Conservation (phyloP, 2,329 filamentous ascomycete genomes). For the Chalaropsis ovoidea region DNA sequence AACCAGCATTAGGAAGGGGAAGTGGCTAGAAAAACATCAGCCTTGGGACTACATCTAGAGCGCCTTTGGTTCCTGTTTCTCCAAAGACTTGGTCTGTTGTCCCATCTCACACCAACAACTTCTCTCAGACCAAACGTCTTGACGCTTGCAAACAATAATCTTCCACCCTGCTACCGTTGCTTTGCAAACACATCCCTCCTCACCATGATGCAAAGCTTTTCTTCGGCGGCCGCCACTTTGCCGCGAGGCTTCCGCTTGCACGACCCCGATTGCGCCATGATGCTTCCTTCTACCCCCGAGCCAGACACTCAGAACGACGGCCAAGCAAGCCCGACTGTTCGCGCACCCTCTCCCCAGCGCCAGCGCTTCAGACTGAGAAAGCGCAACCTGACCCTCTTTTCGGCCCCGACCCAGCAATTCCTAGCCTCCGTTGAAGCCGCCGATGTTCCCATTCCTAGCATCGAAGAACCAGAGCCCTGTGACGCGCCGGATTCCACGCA, state of each 20-base stretch:
- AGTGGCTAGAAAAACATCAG: background rate
- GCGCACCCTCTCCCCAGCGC: constrained; percentile 42
- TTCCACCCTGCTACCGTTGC: background rate
- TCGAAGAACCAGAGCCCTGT: constrained; percentile 47
- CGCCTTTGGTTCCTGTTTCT: constrained; percentile 5
- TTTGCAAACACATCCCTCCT: background rate
- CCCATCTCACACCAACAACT: background rate
- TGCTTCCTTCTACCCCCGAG: constrained; percentile 39
- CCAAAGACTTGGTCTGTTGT: background rate
- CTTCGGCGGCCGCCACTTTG: constrained; percentile 38
- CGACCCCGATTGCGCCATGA: constrained; percentile 33
- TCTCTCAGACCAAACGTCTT: background rate
- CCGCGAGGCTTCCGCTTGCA: constrained; percentile 37
- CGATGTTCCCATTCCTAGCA: constrained; percentile 54
- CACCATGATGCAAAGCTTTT: constrained; percentile 40
- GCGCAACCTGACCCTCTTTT: constrained; percentile 43
- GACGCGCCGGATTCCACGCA: constrained; percentile 29
- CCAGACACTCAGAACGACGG: constrained; percentile 33
- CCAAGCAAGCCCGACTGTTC: constrained; percentile 29
- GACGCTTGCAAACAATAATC: background rate
- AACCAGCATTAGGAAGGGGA: constrained; percentile 6
- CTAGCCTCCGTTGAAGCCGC: constrained; percentile 57
- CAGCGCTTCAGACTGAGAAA: constrained; percentile 47
- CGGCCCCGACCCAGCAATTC: constrained; percentile 54
- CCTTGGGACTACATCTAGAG: constrained; percentile 11